Base-by-base conservation (phyloP, 805 yeast genomes). In the Lachancea lanzarotensis region DNA sequence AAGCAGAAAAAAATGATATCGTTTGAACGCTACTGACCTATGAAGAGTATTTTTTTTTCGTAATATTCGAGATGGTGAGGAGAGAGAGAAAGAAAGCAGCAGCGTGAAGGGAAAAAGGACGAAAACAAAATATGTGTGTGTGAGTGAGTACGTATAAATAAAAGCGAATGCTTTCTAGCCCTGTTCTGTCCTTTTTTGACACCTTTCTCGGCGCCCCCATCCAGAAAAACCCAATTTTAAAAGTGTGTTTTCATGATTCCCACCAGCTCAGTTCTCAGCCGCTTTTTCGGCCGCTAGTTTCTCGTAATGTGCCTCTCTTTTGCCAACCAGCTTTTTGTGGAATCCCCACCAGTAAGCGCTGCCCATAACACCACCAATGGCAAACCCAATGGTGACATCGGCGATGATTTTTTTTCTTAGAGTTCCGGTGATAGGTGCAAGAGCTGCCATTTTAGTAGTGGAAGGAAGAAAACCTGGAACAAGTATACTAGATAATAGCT, bases 241-340 rank as follows among this genome's bases (percentile, higher is more conserved):
- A 6, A 8, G 25, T 4, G 25, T 30, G 18, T 16, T 16, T 32
- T 32, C 35, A 11, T 15, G 10, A 7, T 32, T 17, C 35, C 5
- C 35, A 6, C 3, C 16, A 13, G 11, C 19, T 32, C 35, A 12
- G 31, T 33, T 12, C 35, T 59, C 60, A 39, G 60, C 60, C 45
- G 75, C 76, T 75, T 84, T 83, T 70, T 81, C 74, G 64, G 81
- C 81, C 56, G 89, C 91, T 66, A 84, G 71, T 57, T 80, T 73
- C 51, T 82, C 79, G 71, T 90, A 90, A 79, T 79, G 88, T 47
- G 78, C 81, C 68, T 90, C 97, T 78, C 96, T 85, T 61, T 71
- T 75, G 54, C 74, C 75, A 46, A 86, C 84, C 49, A 73, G 56
- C 31, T 81, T 77, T 73, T 77, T 81, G 83, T 90, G 97, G 78